These are phyloP conservation scores for Schwanniomyces occidentalis DNA, from an alignment of 805 yeast genomes.

Conservation along the genomic window DNA sequence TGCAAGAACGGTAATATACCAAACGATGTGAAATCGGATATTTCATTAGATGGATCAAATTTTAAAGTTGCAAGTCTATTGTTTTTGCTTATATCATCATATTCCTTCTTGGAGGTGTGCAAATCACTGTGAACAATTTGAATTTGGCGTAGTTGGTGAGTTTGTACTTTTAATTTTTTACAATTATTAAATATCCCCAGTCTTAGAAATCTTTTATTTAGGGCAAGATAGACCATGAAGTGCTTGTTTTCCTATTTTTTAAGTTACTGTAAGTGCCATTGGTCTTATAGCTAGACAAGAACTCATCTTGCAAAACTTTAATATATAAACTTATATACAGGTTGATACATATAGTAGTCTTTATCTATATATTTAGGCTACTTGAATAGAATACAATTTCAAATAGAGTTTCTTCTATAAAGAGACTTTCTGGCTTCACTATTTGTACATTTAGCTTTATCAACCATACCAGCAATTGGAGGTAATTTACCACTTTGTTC, in stretches of 20 bases:
- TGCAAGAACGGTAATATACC: conserved; percentile 26
- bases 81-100: background rate
- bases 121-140: too few relatives aligned
- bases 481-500: conserved; percentile 58
- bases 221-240: background rate
- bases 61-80: conserved; percentile 3
- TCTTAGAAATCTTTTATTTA: background rate
- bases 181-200: background rate
- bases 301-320: too few relatives aligned
- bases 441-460: conserved; percentile 10
- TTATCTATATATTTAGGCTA: too few relatives aligned
- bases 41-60: conserved; percentile 7
- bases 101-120: background rate
- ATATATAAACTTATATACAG: too few relatives aligned
- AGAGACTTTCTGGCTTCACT: conserved; percentile 22
- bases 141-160: background rate
- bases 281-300: too few relatives aligned
- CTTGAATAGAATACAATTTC: too few relatives aligned
- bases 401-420: conserved; percentile 67
- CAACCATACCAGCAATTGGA: conserved; percentile 53
- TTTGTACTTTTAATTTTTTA: background rate
- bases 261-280: too few relatives aligned
- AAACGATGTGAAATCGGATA: conserved; percentile 18
- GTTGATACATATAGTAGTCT: too few relatives aligned
- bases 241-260: too few relatives aligned